Evolutionary conservation across 805 yeast genomes (phyloP), one percentile per base, ranked within the genome.

Genomic region (Spathaspora arborariae): DNA sequence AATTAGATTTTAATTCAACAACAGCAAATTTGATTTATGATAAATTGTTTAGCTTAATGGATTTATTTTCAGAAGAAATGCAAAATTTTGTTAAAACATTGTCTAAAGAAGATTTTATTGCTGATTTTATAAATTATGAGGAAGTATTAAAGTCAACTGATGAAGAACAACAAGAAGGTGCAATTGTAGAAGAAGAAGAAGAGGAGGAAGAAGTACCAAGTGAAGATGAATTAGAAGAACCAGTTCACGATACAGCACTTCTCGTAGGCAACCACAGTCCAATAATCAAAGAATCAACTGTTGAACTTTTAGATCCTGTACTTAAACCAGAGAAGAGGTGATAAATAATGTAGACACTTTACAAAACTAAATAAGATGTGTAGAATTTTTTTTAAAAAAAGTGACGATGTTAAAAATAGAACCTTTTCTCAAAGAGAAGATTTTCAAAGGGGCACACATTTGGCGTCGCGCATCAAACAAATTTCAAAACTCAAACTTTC

Each of bases 61-160:
- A 53, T 24, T 37, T 47, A 26, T 55, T 50, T 30, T 49, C 56
- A 4, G 51, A 53, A 7, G 62, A 57, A 6, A 45, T 57, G 16
- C 58, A 58, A 42, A 45, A 45, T 27, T 52, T 58, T 26, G 49
- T 64, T 26, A 48, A 49, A 18, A 30, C 20, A 8, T 40, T 49
- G 45, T 51, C 47, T 18, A 58, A 57, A 24, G 63, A 57, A 13
- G 67, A 60, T 20, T 67, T 67, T 41, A 48, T 58, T 7, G 56
- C 56, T 20, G 70, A 67, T 30, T 67, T 64, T 50, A 56, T 59
- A 18, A 57, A 63, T 47, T 62, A 60, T 41, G 58, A 56, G 33
- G 50, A 51, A 19, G 51, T 50, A 21, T 54, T 58, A 38, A 47
- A 46, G 15, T 33, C 44, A 15, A 38, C 30, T n/a, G 41, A 42